phyloP scores from a whole-genome alignment of 208 protist species.

The Trichomonas gallinae region DNA sequence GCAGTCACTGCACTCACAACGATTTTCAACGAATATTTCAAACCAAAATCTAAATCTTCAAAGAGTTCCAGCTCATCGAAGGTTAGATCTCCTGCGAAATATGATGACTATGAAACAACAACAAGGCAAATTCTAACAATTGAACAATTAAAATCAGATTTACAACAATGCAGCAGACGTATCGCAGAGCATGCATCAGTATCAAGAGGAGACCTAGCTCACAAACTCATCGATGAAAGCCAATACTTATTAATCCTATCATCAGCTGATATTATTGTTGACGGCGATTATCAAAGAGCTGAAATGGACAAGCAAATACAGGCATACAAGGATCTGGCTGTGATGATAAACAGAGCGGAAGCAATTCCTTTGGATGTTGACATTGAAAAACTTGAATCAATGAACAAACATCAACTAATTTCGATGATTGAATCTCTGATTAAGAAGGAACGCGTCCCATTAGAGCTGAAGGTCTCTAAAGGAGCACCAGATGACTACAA shows the following conservation, averaged over 20 bases:
- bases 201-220: neutral
- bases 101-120: neutral
- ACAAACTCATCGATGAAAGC: neutral
- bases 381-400: neutral
- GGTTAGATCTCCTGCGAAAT: neutral
- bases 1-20: neutral
- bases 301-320: neutral
- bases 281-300: neutral
- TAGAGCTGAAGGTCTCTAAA: neutral
- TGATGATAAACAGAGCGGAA: neutral
- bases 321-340: neutral
- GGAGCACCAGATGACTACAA: neutral
- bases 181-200: neutral
- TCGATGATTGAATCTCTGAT: neutral
- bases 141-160: neutral
- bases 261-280: neutral
- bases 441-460: neutral
- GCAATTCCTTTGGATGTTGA: neutral
- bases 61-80: neutral
- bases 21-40: neutral
- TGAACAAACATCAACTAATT: neutral
- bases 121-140: neutral
- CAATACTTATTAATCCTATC: neutral
- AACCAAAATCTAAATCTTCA: neutral
- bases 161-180: neutral